These are phyloP conservation scores for Amaranthus tricolor DNA, from an alignment of 179 eudicot genomes.

Conservation along the genomic window DNA sequence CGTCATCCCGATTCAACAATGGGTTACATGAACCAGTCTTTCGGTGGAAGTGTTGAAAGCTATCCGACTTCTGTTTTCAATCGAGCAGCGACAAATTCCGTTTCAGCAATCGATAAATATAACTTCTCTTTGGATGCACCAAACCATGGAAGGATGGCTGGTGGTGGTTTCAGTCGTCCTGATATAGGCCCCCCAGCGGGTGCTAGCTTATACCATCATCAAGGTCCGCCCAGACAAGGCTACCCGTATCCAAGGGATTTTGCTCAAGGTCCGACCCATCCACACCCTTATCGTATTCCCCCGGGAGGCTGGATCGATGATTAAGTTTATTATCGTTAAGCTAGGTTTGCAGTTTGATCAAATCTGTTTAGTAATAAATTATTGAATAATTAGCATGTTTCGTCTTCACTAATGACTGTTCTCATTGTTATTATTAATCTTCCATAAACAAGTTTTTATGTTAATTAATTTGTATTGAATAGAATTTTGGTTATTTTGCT, in stretches of 20 bases:
- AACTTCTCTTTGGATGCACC: constrained; percentile 53
- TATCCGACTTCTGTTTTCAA: constrained; percentile 10
- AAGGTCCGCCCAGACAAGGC: constrained; percentile 19
- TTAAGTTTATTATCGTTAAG: constrained; percentile 10
- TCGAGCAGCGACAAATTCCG: constrained; percentile 8
- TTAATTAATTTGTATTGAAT: no score
- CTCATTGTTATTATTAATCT: no score
- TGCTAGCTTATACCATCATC: constrained; percentile 18
- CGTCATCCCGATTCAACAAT: constrained; percentile 22
- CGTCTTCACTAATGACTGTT: no score
- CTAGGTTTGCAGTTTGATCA: neutral
- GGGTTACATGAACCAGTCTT: constrained; percentile 25
- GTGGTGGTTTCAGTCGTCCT: constrained; percentile 10
- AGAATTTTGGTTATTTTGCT: neutral
- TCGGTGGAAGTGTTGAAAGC: constrained; percentile 22
- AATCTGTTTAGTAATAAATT: neutral
- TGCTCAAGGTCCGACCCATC: constrained; percentile 34
- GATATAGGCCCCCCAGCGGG: constrained; percentile 5
- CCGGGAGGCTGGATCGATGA: constrained; percentile 54
- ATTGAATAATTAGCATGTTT: no score
- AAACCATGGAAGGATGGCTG: constrained; percentile 27
- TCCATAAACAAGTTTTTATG: neutral
- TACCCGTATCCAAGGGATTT: constrained; percentile 33
- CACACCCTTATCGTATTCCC: constrained; percentile 27
- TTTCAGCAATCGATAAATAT: constrained; percentile 60